Evolutionary conservation across 192 early-diverging fungal species (phyloP).

Genomic region (Linnemannia elongata): DNA sequence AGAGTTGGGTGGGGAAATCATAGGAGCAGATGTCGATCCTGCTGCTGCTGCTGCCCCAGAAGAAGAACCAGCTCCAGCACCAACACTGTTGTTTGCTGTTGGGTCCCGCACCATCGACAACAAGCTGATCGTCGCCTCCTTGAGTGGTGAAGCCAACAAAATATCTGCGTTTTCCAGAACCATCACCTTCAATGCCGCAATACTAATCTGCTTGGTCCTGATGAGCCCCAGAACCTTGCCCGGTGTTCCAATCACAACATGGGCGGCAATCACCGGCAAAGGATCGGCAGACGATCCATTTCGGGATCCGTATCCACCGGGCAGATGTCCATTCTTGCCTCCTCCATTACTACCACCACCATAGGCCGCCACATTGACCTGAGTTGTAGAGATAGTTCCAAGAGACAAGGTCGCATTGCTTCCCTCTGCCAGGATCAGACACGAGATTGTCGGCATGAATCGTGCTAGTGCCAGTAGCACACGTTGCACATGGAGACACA

Average conservation of each 20-base stretch:
- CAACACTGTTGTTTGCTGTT: background rate
- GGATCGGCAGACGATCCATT: background rate
- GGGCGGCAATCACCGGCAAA: conserved; percentile 40
- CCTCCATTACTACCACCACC: background rate
- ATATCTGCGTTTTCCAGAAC: conserved; percentile 54
- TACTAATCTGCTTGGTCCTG: conserved; percentile 40
- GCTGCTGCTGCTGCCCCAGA: background rate
- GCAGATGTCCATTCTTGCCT: conserved; percentile 1
- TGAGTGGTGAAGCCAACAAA: conserved; percentile 32
- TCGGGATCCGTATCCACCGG: background rate
- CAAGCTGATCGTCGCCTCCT: conserved; percentile 47
- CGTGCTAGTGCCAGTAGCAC: conserved; percentile 46
- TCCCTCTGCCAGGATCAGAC: conserved; percentile 49
- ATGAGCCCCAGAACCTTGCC: conserved; percentile 38
- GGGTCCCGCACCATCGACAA: conserved; percentile 45
- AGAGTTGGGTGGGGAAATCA: conserved; percentile 44
- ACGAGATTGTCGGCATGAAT: conserved; percentile 57
- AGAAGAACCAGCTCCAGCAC: background rate
- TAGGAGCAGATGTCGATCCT: background rate
- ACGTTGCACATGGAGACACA: conserved; percentile 52
- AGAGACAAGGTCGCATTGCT: conserved; percentile 42
- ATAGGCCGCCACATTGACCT: conserved; percentile 30
- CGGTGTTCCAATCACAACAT: conserved; percentile 52
- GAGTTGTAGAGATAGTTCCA: conserved; percentile 48
- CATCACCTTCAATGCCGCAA: conserved; percentile 42